Evolutionary conservation across 768 basidiomycete species (phyloP).

Genomic region (Hebeloma cylindrosporum): DNA sequence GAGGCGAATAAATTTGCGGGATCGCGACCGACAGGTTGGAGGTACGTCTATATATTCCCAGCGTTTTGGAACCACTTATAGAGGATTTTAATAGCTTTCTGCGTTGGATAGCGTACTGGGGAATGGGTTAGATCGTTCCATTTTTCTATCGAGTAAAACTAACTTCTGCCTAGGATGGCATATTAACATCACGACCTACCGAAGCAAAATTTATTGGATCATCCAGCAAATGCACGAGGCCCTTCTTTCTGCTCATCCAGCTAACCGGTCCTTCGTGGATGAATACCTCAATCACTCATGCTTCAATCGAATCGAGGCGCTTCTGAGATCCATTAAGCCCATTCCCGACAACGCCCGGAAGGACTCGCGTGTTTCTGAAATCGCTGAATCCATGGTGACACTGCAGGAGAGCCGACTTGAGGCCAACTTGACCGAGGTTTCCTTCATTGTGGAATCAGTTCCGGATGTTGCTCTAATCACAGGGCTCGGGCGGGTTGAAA

Average conservation of each 20-base stretch:
- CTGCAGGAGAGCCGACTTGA: slow-evolving; percentile 14
- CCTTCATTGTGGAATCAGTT: slow-evolving; percentile 17
- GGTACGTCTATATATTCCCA: slow-evolving; percentile 10
- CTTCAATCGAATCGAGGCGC: slow-evolving; percentile 11
- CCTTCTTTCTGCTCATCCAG: slow-evolving; percentile 7
- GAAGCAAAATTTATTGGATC: slow-evolving; percentile 15
- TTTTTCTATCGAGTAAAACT: background rate
- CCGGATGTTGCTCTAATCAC: slow-evolving; percentile 18
- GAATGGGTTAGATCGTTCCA: slow-evolving; percentile 15
- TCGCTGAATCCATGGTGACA: slow-evolving; percentile 2
- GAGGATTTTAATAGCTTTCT: slow-evolving; percentile 13
- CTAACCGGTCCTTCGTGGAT: slow-evolving; percentile 16
- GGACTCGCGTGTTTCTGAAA: slow-evolving; percentile 12
- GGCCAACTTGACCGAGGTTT: slow-evolving; percentile 16
- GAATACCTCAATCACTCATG: slow-evolving; percentile 8
- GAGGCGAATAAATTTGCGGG: slow-evolving; percentile 35
- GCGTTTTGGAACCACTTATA: background rate
- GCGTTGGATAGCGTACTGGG: slow-evolving; percentile 30
- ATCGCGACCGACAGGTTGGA: slow-evolving; percentile 31
- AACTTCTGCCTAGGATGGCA: slow-evolving; percentile 16
- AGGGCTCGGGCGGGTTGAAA: slow-evolving; percentile 19
- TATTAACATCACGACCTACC: slow-evolving; percentile 19
- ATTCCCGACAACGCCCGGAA: background rate
- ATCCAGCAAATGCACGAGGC: slow-evolving; percentile 16
- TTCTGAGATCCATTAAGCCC: slow-evolving; percentile 19